Base-by-base conservation (phyloP, 1,139 yeast species). In the Arxiozyma slooffiae region DNA sequence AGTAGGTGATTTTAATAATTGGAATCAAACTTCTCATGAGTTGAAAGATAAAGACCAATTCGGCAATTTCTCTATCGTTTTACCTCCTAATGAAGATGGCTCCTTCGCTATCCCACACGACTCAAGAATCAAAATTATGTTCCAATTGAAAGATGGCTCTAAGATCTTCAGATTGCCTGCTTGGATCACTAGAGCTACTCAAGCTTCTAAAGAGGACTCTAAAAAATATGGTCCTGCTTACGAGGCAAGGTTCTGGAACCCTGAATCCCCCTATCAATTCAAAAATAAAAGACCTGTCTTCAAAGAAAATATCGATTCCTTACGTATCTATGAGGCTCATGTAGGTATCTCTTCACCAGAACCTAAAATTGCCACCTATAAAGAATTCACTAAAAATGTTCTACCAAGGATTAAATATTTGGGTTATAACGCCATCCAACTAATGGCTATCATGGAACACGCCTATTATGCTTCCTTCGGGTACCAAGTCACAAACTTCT, bases 391-490 rank as follows among this genome's bases (percentile, higher is more conserved):
- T 22, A 58, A 72, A 46, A 81, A 86, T 56, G 75, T 89, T 18
- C 74, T 92, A 55, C 98, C 98, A n/a, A 75, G 85, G 44, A 86
- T 92, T 59, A 80, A 80, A 60, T 78, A 82, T 56, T 74, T 90
- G 55, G 97, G 97, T 23, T 92, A 92, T 68, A 88, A 92, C 65
- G 82, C 96, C 7, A 85, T 92, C 60, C 98, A 92, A 69, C 75
- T 92, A 63, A 92, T 92, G 98, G 97, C 98, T 0, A 78, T 92
- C 48, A 92, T 92, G 98, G 98, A 92, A 68, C 98, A 92, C 67
- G 97, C 98, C 1, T 92, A 92, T 68, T 92, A 92, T 66, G 98
- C 97, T 1, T 87, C 96, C 0, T 92, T 92, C 67, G 98, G 98
- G 7, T 92, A 92, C 67, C 98, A 92, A 67, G 82, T 92, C 36